Conservation (phyloP, 192 early-diverging fungal genomes). For the Coemansia sp. region DNA sequence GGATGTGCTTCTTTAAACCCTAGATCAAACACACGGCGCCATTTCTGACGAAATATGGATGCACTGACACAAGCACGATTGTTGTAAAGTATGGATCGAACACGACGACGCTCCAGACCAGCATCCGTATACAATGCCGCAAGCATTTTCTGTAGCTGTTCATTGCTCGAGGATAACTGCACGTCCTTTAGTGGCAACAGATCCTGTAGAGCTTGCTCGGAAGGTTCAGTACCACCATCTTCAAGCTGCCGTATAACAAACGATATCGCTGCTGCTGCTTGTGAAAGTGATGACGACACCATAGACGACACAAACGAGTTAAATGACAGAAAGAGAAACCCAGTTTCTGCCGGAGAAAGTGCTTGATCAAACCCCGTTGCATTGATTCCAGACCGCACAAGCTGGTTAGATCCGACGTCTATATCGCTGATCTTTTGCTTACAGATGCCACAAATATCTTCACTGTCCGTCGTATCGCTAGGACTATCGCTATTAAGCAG, state of each 20-base stretch:
- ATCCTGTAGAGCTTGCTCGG: neutral
- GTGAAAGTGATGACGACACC: conserved; percentile 1
- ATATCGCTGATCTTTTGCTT: neutral
- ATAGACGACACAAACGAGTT: conserved; percentile 16
- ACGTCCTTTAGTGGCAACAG: neutral
- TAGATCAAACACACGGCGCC: conserved; percentile 12
- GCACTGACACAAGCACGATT: conserved; percentile 28
- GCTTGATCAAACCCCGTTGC: neutral
- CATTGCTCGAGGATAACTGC: no score
- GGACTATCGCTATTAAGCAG: conserved; percentile 10
- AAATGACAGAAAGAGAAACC: conserved; percentile 18
- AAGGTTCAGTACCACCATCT: conserved; percentile 3
- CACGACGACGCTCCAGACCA: conserved; percentile 20
- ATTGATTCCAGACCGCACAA: neutral
- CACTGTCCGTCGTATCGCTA: neutral
- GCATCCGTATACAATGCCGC: conserved; percentile 11
- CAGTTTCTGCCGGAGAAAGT: conserved; percentile 12
- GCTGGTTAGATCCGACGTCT: neutral
- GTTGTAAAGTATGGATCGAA: conserved; percentile 27
- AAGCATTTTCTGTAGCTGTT: neutral
- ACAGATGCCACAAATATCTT: neutral
- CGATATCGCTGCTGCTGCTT: conserved; percentile 16
- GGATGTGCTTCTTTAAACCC: conserved; percentile 5
- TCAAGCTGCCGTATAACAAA: conserved; percentile 27
- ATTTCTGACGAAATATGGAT: conserved; percentile 21